Evolutionary conservation across 352 stramenopile genomes (phyloP), one percentile per base, ranked within the genome.

Genomic region (Phytopythium sindhum): DNA sequence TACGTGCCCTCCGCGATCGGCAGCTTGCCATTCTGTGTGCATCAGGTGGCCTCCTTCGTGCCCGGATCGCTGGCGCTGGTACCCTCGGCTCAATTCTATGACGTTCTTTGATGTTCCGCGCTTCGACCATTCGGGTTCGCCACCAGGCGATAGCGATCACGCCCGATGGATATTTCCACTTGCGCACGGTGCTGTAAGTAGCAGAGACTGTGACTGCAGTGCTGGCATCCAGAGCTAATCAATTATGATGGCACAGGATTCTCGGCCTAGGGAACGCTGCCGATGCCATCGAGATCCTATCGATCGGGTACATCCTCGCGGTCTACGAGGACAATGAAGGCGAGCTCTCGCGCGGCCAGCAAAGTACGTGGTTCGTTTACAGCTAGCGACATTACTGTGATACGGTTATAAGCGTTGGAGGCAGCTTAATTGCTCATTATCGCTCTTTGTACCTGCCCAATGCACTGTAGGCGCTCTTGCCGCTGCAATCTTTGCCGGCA

Each of bases 231-330:
- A n/a, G 31, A 1, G 19, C 44, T 29, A 47, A 29, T 19, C 54
- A 23, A 50, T 6, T 17, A n/a, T 62, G 45, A 41, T 8, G 35
- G 2, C 39, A 17, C 67, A 93, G 81, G 19, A 93, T 93, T 67
- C 64, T 95, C 21, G 86, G 84, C 2, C 66, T 91, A 19, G 91
- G 83, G 2, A 97, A 97, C 68, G 91, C 87, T 1, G 89, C 88
- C 0, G 91, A 97, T 57, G 91, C 91, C 2, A 91, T 97, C 31
- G 91, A 97, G 72, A 94, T 97, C 66, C 81, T 97, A 10, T 89
- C 85, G 2, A 95, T 97, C 48, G 89, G 89, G 23, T 97, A 96
- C 77, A 97, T 97, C 65, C 67, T 97, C 45, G 80, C 82, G 0
- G 86, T 91, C 17, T 91, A 93, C 56, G 74, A 90, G 61, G 83